Evolutionary conservation across 2,329 filamentous ascomycete genomes (phyloP), one percentile per base, ranked within the genome.

Genomic region (Coniochaeta sp.): DNA sequence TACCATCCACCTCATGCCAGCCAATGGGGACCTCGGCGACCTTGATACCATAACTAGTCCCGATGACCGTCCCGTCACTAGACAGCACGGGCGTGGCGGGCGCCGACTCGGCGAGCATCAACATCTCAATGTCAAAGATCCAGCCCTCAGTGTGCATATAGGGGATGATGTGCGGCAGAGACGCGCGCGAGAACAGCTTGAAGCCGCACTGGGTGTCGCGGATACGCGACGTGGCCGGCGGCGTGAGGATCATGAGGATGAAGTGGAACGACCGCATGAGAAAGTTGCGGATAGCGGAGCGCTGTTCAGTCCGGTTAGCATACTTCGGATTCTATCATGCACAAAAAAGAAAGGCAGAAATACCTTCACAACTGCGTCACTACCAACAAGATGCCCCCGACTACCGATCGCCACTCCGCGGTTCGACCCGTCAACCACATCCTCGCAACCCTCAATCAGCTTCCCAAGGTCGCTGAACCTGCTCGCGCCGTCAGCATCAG

Each of bases 91-190:
- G 76, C 1, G 78, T 75, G 16, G 79, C 75, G 4, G 78, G 78
- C 0, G 91, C 90, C 57, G 87, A 94, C 73, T 97, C 94, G 49
- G 94, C 92, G 48, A 99, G 79, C 90, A 99, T 96, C 55, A 99
- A 80, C 91, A 99, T 96, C 74, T 99, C 94, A 54, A 99, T 95
- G 70, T 99, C 94, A 70, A 99, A 99, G 71, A 99, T 99, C 94
- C 94, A 99, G 65, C 94, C 92, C 74, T 99, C 94, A 58, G 87
- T 87, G 71, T 97, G 92, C 92, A 99, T 97, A 70, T 96, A 95
- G 0, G 94, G 92, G 35, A 99, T 79, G 58, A 99, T 95, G 65
- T 95, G 89, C 0, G 92, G 91, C 28, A 97, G 76, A 0, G 91
- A 79, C 13, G 85, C 78, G 32, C 94, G 84, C 14, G 90, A 90